A percentile compares a stretch with the other conserved stretches of the same genome.
Conservation (phyloP, 2,329 filamentous ascomycete species). For the Teratosphaeria viscida region DNA sequence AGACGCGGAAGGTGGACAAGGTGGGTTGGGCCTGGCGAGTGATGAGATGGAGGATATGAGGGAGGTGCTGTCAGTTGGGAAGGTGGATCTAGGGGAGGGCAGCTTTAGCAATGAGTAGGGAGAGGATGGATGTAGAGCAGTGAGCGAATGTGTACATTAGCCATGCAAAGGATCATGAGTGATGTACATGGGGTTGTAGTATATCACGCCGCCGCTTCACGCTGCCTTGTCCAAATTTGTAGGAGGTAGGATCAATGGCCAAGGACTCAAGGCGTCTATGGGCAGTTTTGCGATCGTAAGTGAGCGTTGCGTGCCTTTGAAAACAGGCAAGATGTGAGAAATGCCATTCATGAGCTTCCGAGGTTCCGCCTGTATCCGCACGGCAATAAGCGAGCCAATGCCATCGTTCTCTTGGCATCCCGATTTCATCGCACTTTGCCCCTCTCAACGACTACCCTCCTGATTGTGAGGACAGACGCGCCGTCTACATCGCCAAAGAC, state of each 20-base stretch:
- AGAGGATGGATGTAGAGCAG: too few species aligned
- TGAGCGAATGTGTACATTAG: too few species aligned
- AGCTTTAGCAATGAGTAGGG: neutral
- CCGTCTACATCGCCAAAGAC: neutral
- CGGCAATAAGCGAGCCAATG: neutral
- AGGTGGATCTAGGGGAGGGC: conserved; percentile 64
- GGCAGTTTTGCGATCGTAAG: too few species aligned
- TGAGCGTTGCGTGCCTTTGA: too few species aligned
- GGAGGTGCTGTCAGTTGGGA: conserved; percentile 92
- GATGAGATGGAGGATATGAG: conserved; percentile 91
- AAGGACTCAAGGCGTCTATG: too few species aligned
- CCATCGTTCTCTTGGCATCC: too few species aligned
- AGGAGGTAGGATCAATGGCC: too few species aligned
- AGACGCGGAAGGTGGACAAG: conserved; percentile 82
- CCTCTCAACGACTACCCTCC: neutral
- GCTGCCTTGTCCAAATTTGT: too few species aligned
- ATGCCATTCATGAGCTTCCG: too few species aligned
- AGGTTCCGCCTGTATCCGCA: too few species aligned
- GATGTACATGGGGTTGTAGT: neutral
- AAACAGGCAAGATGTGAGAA: too few species aligned
- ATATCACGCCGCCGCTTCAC: too few species aligned
- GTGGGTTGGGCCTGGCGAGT: conserved; percentile 73
- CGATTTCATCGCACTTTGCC: neutral
- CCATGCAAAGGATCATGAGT: neutral
- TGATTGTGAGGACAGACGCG: neutral